Percentiles rank a stretch among this genome's conserved stretches.
Evolutionary conservation across 2,329 filamentous ascomycete genomes (phyloP).

Genomic region (Diplodia sapinea): DNA sequence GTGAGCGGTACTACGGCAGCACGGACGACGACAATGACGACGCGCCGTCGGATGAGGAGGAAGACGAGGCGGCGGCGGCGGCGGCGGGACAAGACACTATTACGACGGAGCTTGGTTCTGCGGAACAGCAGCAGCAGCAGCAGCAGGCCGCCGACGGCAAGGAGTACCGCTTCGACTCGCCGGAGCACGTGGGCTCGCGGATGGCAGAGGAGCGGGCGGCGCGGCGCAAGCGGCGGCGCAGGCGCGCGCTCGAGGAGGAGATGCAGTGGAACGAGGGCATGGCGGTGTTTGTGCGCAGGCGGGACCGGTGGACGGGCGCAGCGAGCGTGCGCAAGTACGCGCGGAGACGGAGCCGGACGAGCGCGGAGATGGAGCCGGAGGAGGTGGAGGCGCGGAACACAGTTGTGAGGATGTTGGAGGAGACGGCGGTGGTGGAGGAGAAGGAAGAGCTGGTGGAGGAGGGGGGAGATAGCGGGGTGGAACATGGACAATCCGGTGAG

Average conservation of each 20-base stretch:
- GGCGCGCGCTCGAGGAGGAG: slow-evolving; percentile 48
- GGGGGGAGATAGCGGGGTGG: not conserved
- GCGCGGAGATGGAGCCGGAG: slow-evolving; percentile 38
- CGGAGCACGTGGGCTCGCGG: slow-evolving; percentile 50
- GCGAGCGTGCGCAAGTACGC: slow-evolving; percentile 51
- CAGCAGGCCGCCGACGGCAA: slow-evolving; percentile 1
- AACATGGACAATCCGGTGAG: not conserved
- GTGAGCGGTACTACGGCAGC: slow-evolving; percentile 53
- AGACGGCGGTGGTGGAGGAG: slow-evolving; percentile 18
- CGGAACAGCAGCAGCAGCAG: slow-evolving; percentile 32
- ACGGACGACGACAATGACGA: slow-evolving; percentile 38
- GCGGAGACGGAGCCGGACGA: slow-evolving; percentile 52
- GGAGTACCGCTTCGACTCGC: slow-evolving; percentile 52
- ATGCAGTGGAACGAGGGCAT: slow-evolving; percentile 78
- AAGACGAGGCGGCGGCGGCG: slow-evolving; percentile 5
- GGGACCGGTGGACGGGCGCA: slow-evolving; percentile 87
- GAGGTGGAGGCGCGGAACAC: slow-evolving; percentile 15
- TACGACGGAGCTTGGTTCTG: too few species aligned
- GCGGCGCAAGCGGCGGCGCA: slow-evolving; percentile 47
- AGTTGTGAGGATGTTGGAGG: slow-evolving; percentile 9
- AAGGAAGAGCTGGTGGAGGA: not conserved
- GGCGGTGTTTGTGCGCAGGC: slow-evolving; percentile 75
- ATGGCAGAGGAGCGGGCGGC: slow-evolving; percentile 38
- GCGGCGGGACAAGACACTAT: not conserved
- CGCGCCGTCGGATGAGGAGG: slow-evolving; percentile 35